These are phyloP conservation scores for Alternaria longipes DNA, from an alignment of 2,329 filamentous ascomycete species.

Conservation along the genomic window DNA sequence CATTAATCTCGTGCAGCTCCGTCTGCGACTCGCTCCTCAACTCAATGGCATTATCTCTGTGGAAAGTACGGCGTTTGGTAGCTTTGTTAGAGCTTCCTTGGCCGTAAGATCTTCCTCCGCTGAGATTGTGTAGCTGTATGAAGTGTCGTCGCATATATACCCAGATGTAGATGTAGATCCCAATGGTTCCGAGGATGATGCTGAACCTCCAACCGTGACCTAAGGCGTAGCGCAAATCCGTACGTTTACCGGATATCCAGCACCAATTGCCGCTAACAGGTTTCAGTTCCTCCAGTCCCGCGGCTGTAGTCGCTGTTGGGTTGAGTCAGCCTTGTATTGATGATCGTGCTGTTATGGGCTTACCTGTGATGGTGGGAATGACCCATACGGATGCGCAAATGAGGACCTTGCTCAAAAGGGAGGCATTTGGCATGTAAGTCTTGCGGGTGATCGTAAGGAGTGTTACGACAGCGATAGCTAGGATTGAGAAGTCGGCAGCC, in stretches of 20 bases:
- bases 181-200: slow-evolving; percentile 12
- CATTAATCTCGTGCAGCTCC: slow-evolving; percentile 13
- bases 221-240: slow-evolving; percentile 11
- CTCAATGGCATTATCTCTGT: not conserved
- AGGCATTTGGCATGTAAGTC: slow-evolving; percentile 45
- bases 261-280: slow-evolving; percentile 19
- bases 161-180: slow-evolving; percentile 16
- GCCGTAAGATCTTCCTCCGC: not conserved
- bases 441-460: slow-evolving; percentile 53
- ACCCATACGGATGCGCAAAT: slow-evolving; percentile 55
- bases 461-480: slow-evolving; percentile 57
- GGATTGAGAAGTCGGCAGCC: slow-evolving; percentile 53
- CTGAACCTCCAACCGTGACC: slow-evolving; percentile 12
- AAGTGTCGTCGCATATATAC: slow-evolving; percentile 12
- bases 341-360: not conserved
- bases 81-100: slow-evolving; percentile 5
- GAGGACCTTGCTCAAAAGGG: slow-evolving; percentile 38
- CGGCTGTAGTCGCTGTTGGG: slow-evolving; percentile 6
- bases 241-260: slow-evolving; percentile 12
- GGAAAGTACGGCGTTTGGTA: not conserved
- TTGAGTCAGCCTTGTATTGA: slow-evolving; percentile 1
- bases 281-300: slow-evolving; percentile 2
- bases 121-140: not conserved
- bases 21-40: slow-evolving; percentile 7
- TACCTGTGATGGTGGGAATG: slow-evolving; percentile 37